Evolutionary conservation across 169 alveolate species (phyloP), one percentile per base, ranked within the genome.

Genomic region (Hepatocystis sp.): DNA sequence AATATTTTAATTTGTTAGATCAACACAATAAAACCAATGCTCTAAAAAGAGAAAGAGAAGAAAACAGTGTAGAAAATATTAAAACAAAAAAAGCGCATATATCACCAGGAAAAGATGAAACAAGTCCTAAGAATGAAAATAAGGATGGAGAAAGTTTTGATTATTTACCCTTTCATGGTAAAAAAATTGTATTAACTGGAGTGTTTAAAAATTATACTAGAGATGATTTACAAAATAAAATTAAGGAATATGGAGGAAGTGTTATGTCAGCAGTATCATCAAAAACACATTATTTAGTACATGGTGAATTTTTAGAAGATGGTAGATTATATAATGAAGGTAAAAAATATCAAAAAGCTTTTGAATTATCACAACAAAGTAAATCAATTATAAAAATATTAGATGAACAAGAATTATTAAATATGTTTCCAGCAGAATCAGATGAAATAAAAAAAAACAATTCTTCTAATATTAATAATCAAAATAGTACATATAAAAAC

Each of bases 261-360:
- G 95, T 95, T 0, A 96, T 97, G 25, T 66, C 95, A 0, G 96
- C 96, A 19, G 98, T 97, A 0, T 93, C 97, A 68, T 95, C 97
- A 1, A 91, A 90, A 66, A 97, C 99, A 0, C 91, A 95, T 61
- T 96, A 92, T 68, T 90, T 98, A 66, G 94, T 98, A 5, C 95
- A 93, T 65, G 99, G 99, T 0, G 93, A 91, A 21, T 86, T 88
- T 44, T 90, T 98, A 36, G 99, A 98, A 85, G 99, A 98, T 90
- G 99, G 99, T n/a, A 91, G 99, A 49, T 91, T 90, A 25, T 95
- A 67, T 60, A 88, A 84, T 19, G 91, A 94, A 49, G 99, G 99
- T 2, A 81, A 85, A 13, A 98, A 98, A 90, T 97, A 96, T 85
- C 90, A 91, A 58, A 92, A 92, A 78, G 98, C 98, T 13, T 61